Percentiles rank a stretch among this genome's conserved stretches.
Evolutionary conservation across 116 monocot genomes (phyloP).

Genomic region (Cymodocea nodosa): DNA sequence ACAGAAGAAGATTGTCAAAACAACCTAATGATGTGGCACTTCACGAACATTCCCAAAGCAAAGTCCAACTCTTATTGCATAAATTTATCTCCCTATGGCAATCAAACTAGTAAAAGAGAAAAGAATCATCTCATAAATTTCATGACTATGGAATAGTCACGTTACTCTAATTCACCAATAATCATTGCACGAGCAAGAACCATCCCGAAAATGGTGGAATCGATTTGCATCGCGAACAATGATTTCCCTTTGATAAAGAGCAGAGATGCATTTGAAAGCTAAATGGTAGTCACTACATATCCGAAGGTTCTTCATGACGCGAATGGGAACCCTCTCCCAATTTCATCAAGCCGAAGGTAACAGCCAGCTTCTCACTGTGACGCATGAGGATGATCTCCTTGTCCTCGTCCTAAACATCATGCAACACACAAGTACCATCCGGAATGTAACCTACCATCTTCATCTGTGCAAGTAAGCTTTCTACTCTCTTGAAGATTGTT

Average conservation of each 20-base stretch:
- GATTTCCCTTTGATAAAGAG: neutral
- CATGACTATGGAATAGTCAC: no score
- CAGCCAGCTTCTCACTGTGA: conserved; percentile 12
- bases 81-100: no score
- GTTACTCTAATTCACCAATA: conserved; percentile 6
- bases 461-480: neutral
- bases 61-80: no score
- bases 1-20: no score
- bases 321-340: neutral
- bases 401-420: conserved; percentile 17
- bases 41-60: no score
- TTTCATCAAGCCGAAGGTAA: conserved; percentile 8
- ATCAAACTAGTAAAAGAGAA: no score
- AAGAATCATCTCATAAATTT: no score
- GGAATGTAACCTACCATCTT: conserved; percentile 3
- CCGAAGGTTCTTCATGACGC: conserved; percentile 6
- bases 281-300: conserved; percentile 12
- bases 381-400: conserved; percentile 4
- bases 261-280: conserved; percentile 4
- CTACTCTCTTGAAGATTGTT: conserved; percentile 1
- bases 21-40: no score
- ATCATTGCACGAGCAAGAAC: conserved; percentile 12
- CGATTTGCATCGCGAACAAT: conserved; percentile 9
- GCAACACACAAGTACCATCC: conserved; percentile 6
- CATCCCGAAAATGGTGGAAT: conserved; percentile 13